phyloP scores from a whole-genome alignment of 345 rosid species.

The Ceriops zippeliana region DNA sequence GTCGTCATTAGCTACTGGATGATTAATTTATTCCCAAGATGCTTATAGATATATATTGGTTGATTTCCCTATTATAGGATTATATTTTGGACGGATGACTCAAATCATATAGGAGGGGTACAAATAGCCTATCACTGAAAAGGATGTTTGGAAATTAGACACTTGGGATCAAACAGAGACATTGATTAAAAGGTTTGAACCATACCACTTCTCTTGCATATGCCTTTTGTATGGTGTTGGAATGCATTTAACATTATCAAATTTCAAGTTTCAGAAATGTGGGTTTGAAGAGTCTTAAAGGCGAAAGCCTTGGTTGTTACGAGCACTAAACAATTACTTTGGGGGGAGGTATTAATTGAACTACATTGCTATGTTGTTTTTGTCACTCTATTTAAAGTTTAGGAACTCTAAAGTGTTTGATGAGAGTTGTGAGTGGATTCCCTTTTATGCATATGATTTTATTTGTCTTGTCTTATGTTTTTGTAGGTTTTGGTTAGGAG shows the following conservation, averaged over 20 bases:
- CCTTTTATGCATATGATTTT: not conserved
- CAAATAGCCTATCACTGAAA: conserved; percentile 76
- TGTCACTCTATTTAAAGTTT: not conserved
- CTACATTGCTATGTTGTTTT: not conserved
- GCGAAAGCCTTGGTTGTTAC: conserved; percentile 79
- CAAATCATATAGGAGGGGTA: conserved; percentile 85
- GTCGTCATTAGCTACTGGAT: not conserved
- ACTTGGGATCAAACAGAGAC: conserved; percentile 92
- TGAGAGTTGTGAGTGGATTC: not conserved
- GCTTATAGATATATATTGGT: not conserved
- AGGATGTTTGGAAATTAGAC: conserved; percentile 92
- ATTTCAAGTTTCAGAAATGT: conserved; percentile 63
- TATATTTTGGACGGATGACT: conserved; percentile 73
- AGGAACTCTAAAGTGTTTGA: not conserved
- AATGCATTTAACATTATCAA: not conserved
- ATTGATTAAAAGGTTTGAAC: conserved; percentile 30
- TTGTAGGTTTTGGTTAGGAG: conserved; percentile 89
- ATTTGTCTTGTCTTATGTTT: conserved; percentile 9
- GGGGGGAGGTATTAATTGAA: conserved; percentile 63
- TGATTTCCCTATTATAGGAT: conserved; percentile 4
- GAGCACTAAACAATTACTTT: conserved; percentile 72
- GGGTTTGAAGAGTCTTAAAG: conserved; percentile 75
- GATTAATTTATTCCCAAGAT: not conserved
- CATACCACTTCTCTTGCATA: not conserved
- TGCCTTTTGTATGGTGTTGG: not conserved